These are phyloP conservation scores for Orbilia oligospora DNA, from an alignment of 2,329 filamentous ascomycete species.

Conservation along the genomic window DNA sequence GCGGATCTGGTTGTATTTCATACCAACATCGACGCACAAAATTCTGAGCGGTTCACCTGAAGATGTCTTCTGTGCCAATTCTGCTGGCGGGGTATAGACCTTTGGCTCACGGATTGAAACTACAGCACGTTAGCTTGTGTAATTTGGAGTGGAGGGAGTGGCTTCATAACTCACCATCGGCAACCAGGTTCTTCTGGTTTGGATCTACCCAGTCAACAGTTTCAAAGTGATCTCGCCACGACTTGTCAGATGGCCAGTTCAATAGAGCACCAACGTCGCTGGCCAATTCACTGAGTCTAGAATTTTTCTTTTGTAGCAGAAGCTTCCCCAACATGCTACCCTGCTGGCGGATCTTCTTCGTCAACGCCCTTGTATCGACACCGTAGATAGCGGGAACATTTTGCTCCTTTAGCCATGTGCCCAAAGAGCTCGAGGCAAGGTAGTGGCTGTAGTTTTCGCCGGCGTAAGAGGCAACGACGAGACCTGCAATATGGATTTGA, in stretches of 20 bases:
- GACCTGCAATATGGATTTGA: conserved; percentile 92
- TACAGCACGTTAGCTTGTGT: conserved; percentile 66
- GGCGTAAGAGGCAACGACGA: conserved; percentile 90
- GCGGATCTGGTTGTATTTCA: conserved; percentile 98
- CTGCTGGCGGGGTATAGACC: conserved; percentile 82
- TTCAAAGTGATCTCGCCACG: conserved; percentile 78
- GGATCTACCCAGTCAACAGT: conserved; percentile 89
- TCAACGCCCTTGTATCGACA: conserved; percentile 92
- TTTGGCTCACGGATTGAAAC: conserved; percentile 91
- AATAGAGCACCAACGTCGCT: conserved; percentile 68
- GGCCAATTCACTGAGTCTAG: conserved; percentile 61
- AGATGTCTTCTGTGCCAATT: conserved; percentile 83
- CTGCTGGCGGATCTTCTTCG: conserved; percentile 92
- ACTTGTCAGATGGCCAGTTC: conserved; percentile 66
- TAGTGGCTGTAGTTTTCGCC: conserved; percentile 97
- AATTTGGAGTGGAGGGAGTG: conserved; percentile 28
- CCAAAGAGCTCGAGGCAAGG: conserved; percentile 89
- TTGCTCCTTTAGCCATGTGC: conserved; percentile 96
- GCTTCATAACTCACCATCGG: conserved; percentile 79
- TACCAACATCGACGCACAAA: conserved; percentile 93
- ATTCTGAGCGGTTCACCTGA: conserved; percentile 89
- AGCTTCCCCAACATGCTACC: conserved; percentile 97
- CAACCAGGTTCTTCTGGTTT: conserved; percentile 91
- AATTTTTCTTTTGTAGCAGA: conserved; percentile 76
- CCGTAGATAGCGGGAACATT: conserved; percentile 94